A percentile compares a stretch with the other conserved stretches of the same genome.
These are phyloP conservation scores for Ceratobasidium sp. DNA, from an alignment of 1,284 basidiomycete genomes.

Conservation along the genomic window DNA sequence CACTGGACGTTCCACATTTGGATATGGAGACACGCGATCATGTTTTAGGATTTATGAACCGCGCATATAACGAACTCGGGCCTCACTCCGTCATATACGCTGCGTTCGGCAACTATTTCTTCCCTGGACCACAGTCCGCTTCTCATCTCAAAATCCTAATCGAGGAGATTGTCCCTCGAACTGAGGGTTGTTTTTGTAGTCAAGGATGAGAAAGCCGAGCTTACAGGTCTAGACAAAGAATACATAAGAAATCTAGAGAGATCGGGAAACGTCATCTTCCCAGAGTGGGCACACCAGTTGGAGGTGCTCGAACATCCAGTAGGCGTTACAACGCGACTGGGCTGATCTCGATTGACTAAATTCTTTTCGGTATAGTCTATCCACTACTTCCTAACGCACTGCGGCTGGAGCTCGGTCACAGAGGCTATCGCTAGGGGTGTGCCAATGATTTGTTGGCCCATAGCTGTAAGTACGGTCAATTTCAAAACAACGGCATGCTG, in stretches of 20 bases:
- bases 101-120: constrained; percentile 32
- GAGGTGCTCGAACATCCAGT: constrained; percentile 31
- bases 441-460: constrained; percentile 31
- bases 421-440: constrained; percentile 15
- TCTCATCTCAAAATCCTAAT: constrained; percentile 16
- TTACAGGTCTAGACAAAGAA: neutral
- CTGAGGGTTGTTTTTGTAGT: neutral
- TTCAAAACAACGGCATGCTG: no score
- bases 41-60: constrained; percentile 20
- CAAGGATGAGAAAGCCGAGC: neutral
- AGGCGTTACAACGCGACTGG: neutral
- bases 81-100: constrained; percentile 24
- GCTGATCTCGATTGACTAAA: neutral
- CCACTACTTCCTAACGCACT: constrained; percentile 30
- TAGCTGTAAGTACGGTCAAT: neutral
- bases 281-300: constrained; percentile 29
- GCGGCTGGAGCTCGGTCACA: constrained; percentile 17
- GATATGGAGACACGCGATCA: neutral
- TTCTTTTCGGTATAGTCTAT: neutral
- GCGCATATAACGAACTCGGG: constrained; percentile 12
- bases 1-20: neutral
- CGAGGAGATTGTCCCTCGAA: neutral
- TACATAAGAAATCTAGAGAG: neutral
- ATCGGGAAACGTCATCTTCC: constrained; percentile 25
- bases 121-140: neutral